A percentile compares a stretch with the other conserved stretches of the same genome.
Conservation (phyloP, 371 early-diverging fungal species). For the Lichtheimia hyalospora region DNA sequence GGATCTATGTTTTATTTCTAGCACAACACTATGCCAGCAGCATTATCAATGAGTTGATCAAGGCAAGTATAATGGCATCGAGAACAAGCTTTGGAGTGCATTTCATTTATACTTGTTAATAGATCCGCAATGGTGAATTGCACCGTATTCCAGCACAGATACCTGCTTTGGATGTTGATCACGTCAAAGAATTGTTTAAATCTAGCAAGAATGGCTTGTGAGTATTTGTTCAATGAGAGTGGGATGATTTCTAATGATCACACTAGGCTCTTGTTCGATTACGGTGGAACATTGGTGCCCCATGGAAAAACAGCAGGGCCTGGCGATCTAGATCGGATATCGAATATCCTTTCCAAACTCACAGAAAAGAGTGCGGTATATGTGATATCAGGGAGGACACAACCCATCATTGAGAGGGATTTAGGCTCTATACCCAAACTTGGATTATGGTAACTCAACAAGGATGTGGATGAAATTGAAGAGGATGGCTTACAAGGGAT, state of each 20-base stretch:
- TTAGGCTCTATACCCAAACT: conserved; percentile 77
- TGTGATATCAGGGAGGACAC: conserved; percentile 90
- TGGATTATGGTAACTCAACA: conserved; percentile 68
- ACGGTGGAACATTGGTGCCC: conserved; percentile 84
- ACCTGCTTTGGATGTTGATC: conserved; percentile 51
- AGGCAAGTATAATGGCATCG: conserved; percentile 7
- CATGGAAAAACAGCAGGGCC: conserved; percentile 57
- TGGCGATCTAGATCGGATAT: conserved; percentile 26
- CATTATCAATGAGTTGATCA: conserved; percentile 55
- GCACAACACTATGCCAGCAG: conserved; percentile 62
- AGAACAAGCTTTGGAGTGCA: background rate
- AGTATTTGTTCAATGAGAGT: conserved; percentile 13
- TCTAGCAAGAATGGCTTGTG: conserved; percentile 59
- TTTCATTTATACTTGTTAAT: background rate
- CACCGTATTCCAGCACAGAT: conserved; percentile 61
- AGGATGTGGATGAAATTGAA: conserved; percentile 44
- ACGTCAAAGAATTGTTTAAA: conserved; percentile 45
- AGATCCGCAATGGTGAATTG: conserved; percentile 58
- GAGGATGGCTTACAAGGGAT: conserved; percentile 35
- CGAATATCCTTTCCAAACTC: conserved; percentile 56
- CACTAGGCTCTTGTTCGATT: conserved; percentile 71
- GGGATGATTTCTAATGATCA: background rate
- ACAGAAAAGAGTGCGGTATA: conserved; percentile 75
- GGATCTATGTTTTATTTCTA: background rate
- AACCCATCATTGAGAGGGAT: conserved; percentile 72